Conservation (phyloP, 2,329 filamentous ascomycete species). For the Calonectria montana region DNA sequence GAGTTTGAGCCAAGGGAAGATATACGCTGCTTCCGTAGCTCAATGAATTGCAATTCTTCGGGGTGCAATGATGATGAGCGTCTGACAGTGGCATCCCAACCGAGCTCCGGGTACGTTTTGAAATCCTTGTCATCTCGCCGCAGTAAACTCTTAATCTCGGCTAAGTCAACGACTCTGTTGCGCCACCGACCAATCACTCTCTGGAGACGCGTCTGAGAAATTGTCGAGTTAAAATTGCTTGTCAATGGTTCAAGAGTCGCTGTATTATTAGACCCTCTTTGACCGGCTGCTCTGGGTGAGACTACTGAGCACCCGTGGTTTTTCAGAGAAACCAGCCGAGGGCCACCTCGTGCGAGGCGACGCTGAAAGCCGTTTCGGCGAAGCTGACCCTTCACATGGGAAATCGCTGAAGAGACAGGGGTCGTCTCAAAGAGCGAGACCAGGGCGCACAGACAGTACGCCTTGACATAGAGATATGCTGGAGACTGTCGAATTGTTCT, state of each 20-base stretch:
- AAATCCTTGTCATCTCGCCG: constrained; percentile 27
- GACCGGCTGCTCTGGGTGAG: neutral
- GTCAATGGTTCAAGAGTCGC: neutral
- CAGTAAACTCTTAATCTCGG: constrained; percentile 24
- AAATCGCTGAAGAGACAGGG: constrained; percentile 29
- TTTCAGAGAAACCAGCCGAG: neutral
- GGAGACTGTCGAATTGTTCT: constrained; percentile 37
- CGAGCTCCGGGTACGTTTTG: constrained; percentile 31
- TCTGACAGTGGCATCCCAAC: constrained; percentile 33
- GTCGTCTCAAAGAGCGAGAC: constrained; percentile 37
- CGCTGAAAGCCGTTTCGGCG: neutral
- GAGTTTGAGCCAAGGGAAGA: constrained; percentile 28
- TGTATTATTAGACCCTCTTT: neutral
- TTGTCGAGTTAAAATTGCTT: neutral
- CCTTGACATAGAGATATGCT: constrained; percentile 38
- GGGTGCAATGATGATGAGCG: constrained; percentile 26
- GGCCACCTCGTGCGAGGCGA: neutral
- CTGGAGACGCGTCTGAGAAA: neutral
- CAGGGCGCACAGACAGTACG: constrained; percentile 36
- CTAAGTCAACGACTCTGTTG: constrained; percentile 26
- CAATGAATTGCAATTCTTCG: constrained; percentile 26
- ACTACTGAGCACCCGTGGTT: neutral
- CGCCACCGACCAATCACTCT: constrained; percentile 30
- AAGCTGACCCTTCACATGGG: constrained; percentile 16
- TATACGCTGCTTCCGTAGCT: constrained; percentile 22